Evolutionary conservation across 768 basidiomycete species (phyloP), one percentile per base, ranked within the genome.

Genomic region (Mycena rosella): DNA sequence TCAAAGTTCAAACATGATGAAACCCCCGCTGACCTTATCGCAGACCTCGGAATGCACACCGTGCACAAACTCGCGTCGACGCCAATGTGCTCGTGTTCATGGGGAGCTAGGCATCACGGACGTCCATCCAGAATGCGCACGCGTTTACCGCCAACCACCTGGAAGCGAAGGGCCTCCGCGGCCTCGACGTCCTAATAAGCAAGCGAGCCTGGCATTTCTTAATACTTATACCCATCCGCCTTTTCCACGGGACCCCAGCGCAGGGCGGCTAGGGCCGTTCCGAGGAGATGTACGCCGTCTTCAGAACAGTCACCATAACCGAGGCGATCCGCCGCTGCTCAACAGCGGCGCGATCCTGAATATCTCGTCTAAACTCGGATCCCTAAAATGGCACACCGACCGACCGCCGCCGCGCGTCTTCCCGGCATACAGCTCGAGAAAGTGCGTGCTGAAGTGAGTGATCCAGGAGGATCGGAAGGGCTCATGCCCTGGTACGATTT

Each of bases 81-180:
- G 8, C 64, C 7, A 22, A 65, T 15, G 51, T 63, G 5, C 38
- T 70, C 20, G 64, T 70, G 5, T 70, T 70, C 34, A 60, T 69
- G 63, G 68, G 63, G 40, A 57, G 40, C 42, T 57, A 3, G 56
- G 45, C 56, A 45, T 57, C 27, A 45, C 56, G 3, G 56, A 42
- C 27, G 20, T 57, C 56, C 15, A 22, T 57, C 7, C 44, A 57
- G 27, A 32, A 9, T 9, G 56, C 56, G 26, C 40, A 42, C 26
- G 27, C 56, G 20, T 57, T 45, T 24, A 22, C 45, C 6, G 42
- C 26, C 27, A 18, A 44, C 13, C 30, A 45, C 56, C 18, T 57
- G 18, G 1, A 45, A 38, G 27, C 4, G 15, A 45, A 57, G 38
- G 15, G 15, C 26, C 24, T 42, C 42, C 17, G 27, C 6, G 42